phyloP scores from a whole-genome alignment of 257 asterid genomes.

The Ocimum tenuiflorum region DNA sequence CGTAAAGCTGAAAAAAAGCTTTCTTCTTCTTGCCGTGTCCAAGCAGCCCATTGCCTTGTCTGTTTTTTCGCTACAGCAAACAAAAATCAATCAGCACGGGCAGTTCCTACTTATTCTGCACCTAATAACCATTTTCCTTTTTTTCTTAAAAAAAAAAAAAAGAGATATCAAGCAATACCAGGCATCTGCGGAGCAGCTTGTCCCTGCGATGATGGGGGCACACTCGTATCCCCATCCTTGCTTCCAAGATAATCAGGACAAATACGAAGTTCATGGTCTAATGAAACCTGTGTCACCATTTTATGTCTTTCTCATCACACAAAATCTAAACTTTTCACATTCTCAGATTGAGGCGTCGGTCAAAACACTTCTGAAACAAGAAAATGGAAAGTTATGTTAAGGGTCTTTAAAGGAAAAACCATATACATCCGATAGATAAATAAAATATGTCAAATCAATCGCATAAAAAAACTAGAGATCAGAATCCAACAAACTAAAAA shows the following conservation, averaged over 20 bases:
- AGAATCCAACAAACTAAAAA: conserved; percentile 14
- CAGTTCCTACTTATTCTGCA: conserved; percentile 4
- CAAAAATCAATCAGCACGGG: conserved; percentile 14
- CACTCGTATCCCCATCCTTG: conserved; percentile 45
- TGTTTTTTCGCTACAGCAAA: conserved; percentile 52
- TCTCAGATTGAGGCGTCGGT: conserved; percentile 11
- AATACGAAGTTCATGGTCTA: conserved; percentile 37
- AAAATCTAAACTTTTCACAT: conserved; percentile 21
- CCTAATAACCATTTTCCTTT: no score
- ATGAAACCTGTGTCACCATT: conserved; percentile 60
- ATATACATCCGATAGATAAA: background rate
- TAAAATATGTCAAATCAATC: background rate
- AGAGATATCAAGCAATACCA: conserved; percentile 36
- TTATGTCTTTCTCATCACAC: conserved; percentile 28
- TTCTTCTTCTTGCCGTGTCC: conserved; percentile 99
- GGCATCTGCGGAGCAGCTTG: conserved; percentile 42
- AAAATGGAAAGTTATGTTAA: background rate
- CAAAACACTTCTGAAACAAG: conserved; percentile 5
- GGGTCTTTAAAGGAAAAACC: background rate
- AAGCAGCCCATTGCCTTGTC: conserved; percentile 99
- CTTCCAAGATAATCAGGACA: conserved; percentile 38
- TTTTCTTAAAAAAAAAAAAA: no score
- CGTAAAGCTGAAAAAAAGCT: conserved; percentile 88
- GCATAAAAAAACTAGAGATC: conserved; percentile 10
- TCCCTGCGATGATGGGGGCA: conserved; percentile 41